Evolutionary conservation across 495 filamentous ascomycete species (phyloP), one percentile per base, ranked within the genome.

Genomic region (Aspergillus hancockii): DNA sequence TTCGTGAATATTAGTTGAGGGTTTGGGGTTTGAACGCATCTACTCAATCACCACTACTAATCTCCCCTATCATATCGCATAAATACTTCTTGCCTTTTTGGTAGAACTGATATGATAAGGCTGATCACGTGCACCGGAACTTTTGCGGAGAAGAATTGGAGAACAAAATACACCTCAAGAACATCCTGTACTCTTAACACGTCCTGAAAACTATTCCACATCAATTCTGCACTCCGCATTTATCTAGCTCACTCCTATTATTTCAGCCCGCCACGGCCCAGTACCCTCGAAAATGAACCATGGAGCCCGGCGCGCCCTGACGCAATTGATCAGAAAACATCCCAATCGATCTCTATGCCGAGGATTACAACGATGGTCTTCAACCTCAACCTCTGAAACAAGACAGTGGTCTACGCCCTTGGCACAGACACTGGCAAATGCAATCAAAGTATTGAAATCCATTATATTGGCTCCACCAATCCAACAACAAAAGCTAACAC

Each of bases 371-470:
- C 66, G 76, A 67, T 78, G 65, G 47, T 67, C 64, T 32, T 78
- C 77, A 40, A 71, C 73, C 36, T 78, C 77, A 40, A 71, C 73
- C 62, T 67, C 70, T 46, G 68, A 71, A 54, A 65, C 74, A 53
- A 74, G 81, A 70, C 36, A 85, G 78, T 97, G 92, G 90, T 94
- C 92, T 12, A 98, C 93, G 36, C 93, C 93, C 28, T 73, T 98
- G 45, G 93, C 93, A 5, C 92, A 90, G 63, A 87, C 85, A 64
- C 79, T 98, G 28, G 87, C 86, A 41, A 85, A 90, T 66, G 92
- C 91, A 31, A 94, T 98, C 65, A 85, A 86, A 61, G 92, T 95
- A 51, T 49, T 38, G 34, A 50, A 14, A 22, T 10, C 16, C 8
- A 57, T n/a, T 41, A 28, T 16, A 4, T 4, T 19, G 47, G 52